phyloP scores from a whole-genome alignment of 2,329 filamentous ascomycete genomes.

The Bipolaris victoriae region DNA sequence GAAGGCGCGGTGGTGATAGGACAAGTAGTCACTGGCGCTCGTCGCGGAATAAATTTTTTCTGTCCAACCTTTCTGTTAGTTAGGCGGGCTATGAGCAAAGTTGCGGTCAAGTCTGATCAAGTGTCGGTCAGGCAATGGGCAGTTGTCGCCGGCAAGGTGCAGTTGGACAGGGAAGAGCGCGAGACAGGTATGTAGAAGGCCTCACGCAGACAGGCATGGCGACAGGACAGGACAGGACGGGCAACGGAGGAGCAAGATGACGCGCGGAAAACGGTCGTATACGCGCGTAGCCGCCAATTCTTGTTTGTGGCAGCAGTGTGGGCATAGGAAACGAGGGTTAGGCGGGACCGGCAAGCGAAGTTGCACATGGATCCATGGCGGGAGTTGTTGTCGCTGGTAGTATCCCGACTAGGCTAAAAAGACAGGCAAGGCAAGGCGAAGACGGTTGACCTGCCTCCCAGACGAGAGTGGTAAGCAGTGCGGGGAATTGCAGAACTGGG shows the following conservation, averaged over 20 bases:
- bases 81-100: no score
- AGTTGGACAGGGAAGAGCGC: conserved; percentile 1
- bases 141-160: conserved; percentile 4
- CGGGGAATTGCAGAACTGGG: conserved; percentile 26
- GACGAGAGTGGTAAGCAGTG: conserved; percentile 21
- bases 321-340: background rate
- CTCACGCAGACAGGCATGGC: conserved; percentile 6
- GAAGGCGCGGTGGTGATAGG: background rate
- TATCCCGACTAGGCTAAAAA: conserved; percentile 18
- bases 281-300: no score
- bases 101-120: conserved; percentile 13
- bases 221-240: no score
- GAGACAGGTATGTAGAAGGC: background rate
- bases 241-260: conserved; percentile 3
- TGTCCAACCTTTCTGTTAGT: no score
- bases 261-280: background rate
- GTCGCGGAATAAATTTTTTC: no score
- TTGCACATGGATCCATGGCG: conserved; percentile 8
- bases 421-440: conserved; percentile 20
- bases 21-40: background rate
- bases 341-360: conserved; percentile 8
- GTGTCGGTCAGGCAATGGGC: conserved; percentile 17
- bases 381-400: conserved; percentile 23
- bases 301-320: no score
- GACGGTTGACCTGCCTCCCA: conserved; percentile 21